Evolutionary conservation across 805 yeast genomes (phyloP).

Genomic region (Saturnispora zaruensis): DNA sequence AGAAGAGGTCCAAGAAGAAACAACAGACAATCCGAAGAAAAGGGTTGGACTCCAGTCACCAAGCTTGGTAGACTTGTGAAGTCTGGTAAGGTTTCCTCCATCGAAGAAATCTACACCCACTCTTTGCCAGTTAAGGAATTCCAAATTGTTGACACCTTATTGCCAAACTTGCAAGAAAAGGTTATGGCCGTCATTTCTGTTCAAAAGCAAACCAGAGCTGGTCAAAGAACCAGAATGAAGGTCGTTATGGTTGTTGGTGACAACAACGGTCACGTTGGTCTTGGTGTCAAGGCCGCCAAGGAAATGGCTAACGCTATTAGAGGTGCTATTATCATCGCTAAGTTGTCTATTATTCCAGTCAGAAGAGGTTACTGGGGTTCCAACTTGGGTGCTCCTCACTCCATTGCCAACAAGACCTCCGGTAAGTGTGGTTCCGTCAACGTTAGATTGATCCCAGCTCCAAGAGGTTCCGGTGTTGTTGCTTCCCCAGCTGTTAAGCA

Average conservation of each 20-base stretch:
- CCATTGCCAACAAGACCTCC: slow-evolving; percentile 94
- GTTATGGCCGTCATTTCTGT: slow-evolving; percentile 99
- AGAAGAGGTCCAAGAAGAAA: slow-evolving; percentile 53
- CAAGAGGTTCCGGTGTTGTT: slow-evolving; percentile 99
- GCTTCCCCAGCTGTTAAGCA: slow-evolving; percentile 99
- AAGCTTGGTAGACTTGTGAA: slow-evolving; percentile 99
- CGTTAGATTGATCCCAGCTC: slow-evolving; percentile 99
- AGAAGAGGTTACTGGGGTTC: slow-evolving; percentile 99
- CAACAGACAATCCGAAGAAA: slow-evolving; percentile 87
- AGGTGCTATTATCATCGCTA: slow-evolving; percentile 99
- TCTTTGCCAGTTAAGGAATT: slow-evolving; percentile 98
- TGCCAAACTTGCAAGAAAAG: slow-evolving; percentile 95
- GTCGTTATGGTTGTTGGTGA: slow-evolving; percentile 99
- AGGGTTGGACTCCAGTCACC: slow-evolving; percentile 99
- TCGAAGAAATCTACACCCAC: slow-evolving; percentile 99
- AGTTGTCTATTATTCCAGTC: slow-evolving; percentile 97
- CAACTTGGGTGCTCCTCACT: slow-evolving; percentile 99
- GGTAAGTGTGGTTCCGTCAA: slow-evolving; percentile 99
- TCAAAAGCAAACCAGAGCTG: slow-evolving; percentile 99
- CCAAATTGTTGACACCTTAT: slow-evolving; percentile 95
- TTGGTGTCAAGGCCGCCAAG: slow-evolving; percentile 99
- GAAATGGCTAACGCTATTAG: slow-evolving; percentile 99
- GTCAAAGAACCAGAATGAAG: slow-evolving; percentile 99
- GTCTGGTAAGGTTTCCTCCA: slow-evolving; percentile 93
- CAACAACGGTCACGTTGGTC: slow-evolving; percentile 99